Evolutionary conservation across 148 eudicot species (phyloP), one percentile per base, ranked within the genome.

Genomic region (Bassia scoparia): DNA sequence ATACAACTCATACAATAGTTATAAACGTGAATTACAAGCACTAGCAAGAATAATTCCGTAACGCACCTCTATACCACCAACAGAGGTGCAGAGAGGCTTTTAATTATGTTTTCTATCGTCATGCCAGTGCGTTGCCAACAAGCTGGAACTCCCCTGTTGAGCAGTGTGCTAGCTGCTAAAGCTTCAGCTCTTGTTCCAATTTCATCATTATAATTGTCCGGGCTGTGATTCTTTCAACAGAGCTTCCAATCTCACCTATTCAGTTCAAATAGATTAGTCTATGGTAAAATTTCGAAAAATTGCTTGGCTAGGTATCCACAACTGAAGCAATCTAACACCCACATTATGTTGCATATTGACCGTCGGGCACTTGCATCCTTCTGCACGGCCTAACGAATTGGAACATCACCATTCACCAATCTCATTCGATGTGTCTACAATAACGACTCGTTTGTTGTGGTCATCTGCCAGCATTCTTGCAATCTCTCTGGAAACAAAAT

Each of bases 111-210:
- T 7, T 95, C 99, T 69, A 95, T 95, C 5, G 99, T 91, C 77
- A 90, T 86, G 60, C 99, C 99, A 78, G 99, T 38, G 99, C 99
- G 23, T 97, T 95, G 73, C 88, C 99, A 76, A 95, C 97, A 69
- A 95, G 99, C 84, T 91, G 99, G 99, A 71, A 95, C 99, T 64
- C 99, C 99, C 82, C 99, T 95, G n/a, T 81, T 95, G 99, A 64
- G 99, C 93, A 78, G 91, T 95, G 99, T 95, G 71, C 99, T 91
- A 34, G 99, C 99, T 69, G 99, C 99, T 70, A 96, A 76, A 44
- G 99, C 99, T 81, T 96, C 99, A 70, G 92, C 94, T 61, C 92
- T 96, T 0, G 99, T 96, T 70, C 99, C 97, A 60, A 96, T 96
- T 81, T 96, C 99, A 82, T 96, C 99, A 72, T 96, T 81, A 96